A percentile compares a stretch with the other conserved stretches of the same genome.
Evolutionary conservation across 306 rosid species (phyloP).

Genomic region (Castanea sativa): DNA sequence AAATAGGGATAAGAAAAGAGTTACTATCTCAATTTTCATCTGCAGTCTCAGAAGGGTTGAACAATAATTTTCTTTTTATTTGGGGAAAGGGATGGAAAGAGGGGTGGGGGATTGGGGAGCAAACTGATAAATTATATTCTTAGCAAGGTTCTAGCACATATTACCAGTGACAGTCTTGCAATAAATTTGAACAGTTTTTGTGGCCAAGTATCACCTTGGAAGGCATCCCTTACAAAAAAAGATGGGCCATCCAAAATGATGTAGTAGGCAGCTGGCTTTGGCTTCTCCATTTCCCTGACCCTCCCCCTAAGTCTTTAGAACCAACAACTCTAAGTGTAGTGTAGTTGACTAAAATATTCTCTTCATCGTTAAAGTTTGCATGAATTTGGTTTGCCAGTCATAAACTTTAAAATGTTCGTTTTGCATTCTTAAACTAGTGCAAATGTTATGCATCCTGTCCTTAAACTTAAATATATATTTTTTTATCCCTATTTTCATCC

Average conservation of each 20-base stretch:
- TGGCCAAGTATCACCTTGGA: not conserved
- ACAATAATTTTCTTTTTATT: not conserved
- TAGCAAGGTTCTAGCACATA: not conserved
- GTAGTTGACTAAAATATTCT: too few relatives aligned
- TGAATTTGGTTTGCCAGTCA: too few relatives aligned
- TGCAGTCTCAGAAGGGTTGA: not conserved
- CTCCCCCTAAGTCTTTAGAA: not conserved
- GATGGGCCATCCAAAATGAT: not conserved
- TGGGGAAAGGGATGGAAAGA: not conserved
- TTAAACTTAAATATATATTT: too few relatives aligned
- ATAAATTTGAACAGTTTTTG: not conserved
- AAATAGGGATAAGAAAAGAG: not conserved
- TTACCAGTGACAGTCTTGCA: not conserved
- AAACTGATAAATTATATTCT: not conserved
- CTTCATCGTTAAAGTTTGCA: too few relatives aligned
- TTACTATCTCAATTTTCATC: constrained; percentile 11
- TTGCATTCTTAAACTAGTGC: too few relatives aligned
- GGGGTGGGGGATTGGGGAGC: not conserved
- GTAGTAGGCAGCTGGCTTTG: not conserved
- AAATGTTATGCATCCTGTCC: too few relatives aligned
- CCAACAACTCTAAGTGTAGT: not conserved
- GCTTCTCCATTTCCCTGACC: not conserved
- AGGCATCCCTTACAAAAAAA: not conserved
- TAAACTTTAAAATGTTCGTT: too few relatives aligned
- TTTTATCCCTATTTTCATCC: too few relatives aligned